Evolutionary conservation across 371 early-diverging fungal genomes (phyloP), one percentile per base, ranked within the genome.

Genomic region (Mortierella sp.): DNA sequence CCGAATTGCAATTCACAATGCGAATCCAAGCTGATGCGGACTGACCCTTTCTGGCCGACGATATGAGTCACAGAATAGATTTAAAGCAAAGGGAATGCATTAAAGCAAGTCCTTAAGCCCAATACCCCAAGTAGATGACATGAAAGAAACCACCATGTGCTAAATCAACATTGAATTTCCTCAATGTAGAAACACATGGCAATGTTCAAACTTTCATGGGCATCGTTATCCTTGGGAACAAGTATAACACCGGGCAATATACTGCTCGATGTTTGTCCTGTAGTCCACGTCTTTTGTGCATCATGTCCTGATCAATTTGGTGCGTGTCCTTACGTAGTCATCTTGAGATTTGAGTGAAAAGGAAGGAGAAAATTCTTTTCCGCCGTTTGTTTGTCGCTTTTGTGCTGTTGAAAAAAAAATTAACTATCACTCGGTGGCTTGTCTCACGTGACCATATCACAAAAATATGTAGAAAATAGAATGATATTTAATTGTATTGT

Each of bases 321-420:
- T 26, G 19, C 15, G 3, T 40, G 62, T 72, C 77, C 77, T 77
- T 77, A 77, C 77, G 77, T 77, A 71, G 77, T 66, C 77, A 77
- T 77, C 77, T 77, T 72, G 77, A 77, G 77, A 77, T 72, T 64
- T 68, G 65, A 47, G 77, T 65, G 77, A 72, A 77, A 77, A 68
- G 64, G 77, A 68, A 72, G 56, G 77, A 77, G 72, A 71, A 77
- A 77, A 77, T 31, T 62, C 58, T 66, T 76, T 70, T 35, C 69
- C 40, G 12, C 57, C 47, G 74, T 75, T 75, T 75, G 68, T 59
- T 64, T 64, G 66, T 31, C 23, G 6, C 42, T 64, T 68, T 74
- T 72, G 66, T 68, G 22, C 45, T n/a, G 23, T 26, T 17, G 31
- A 42, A 61, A 35, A 64, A 64, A 54, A 54, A 53, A 56, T 42